Conservation (phyloP, 2,329 filamentous ascomycete genomes). For the Aspergillus pseudotamarii region DNA sequence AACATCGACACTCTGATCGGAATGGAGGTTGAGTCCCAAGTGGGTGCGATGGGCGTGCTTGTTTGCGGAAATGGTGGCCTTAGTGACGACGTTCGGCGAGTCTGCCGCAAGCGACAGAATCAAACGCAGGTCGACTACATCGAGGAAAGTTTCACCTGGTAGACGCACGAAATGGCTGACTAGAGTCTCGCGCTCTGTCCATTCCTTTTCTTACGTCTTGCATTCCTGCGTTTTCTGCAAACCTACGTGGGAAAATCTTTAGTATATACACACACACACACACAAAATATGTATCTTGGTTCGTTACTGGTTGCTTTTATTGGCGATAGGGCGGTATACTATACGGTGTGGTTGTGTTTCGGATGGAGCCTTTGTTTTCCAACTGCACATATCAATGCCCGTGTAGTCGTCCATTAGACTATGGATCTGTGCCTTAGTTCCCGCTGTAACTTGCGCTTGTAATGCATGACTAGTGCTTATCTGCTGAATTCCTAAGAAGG, state of each 20-base stretch:
- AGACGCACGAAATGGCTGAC: slow-evolving; percentile 13
- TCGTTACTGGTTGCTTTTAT: background rate
- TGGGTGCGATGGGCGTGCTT: slow-evolving; percentile 86
- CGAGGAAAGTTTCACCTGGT: slow-evolving; percentile 71
- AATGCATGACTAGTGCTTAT: background rate
- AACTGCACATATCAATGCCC: background rate
- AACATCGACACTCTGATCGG: slow-evolving; percentile 78
- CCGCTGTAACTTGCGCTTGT: background rate
- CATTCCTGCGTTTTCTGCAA: background rate
- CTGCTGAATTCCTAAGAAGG: background rate
- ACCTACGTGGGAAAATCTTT: background rate
- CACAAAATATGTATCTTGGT: background rate
- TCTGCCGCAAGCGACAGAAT: slow-evolving; percentile 65
- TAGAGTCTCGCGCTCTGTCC: background rate
- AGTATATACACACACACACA: background rate
- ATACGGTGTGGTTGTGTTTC: background rate
- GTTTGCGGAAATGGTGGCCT: slow-evolving; percentile 76
- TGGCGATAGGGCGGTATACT: background rate
- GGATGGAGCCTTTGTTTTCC: background rate
- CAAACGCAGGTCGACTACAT: slow-evolving; percentile 70
- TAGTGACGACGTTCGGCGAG: slow-evolving; percentile 73
- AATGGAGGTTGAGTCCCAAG: slow-evolving; percentile 78
- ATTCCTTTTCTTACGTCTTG: background rate
- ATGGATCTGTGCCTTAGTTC: background rate
- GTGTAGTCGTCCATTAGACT: background rate